Percentiles rank a stretch among this genome's conserved stretches.
These are phyloP conservation scores for Penicillium pulvis DNA, from an alignment of 495 filamentous ascomycete species.

Conservation along the genomic window DNA sequence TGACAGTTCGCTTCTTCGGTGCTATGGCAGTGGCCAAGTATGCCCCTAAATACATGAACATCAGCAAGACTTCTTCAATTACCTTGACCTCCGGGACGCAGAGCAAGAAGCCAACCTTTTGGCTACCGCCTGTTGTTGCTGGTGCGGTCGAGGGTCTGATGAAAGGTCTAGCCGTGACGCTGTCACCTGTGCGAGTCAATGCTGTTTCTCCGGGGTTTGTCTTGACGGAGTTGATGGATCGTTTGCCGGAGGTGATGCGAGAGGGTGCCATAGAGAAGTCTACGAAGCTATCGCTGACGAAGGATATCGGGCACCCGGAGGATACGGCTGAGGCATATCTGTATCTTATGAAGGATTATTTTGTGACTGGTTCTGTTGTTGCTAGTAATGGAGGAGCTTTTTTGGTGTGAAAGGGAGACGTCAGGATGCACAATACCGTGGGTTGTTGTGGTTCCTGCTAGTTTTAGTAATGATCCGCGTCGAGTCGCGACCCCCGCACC, in stretches of 20 bases:
- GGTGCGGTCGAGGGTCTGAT: slow-evolving; percentile 45
- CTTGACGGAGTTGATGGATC: slow-evolving; percentile 52
- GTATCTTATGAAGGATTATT: slow-evolving; percentile 62
- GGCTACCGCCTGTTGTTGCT: slow-evolving; percentile 43
- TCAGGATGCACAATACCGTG: too few relatives aligned
- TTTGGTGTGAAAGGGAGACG: slow-evolving; percentile 6
- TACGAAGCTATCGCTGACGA: slow-evolving; percentile 38
- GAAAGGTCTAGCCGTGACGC: slow-evolving; percentile 56
- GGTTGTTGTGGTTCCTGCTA: not conserved
- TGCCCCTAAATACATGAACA: slow-evolving; percentile 44
- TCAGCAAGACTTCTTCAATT: slow-evolving; percentile 43
- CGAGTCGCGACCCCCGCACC: not conserved
- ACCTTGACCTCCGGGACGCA: slow-evolving; percentile 56
- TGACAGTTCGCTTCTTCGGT: slow-evolving; percentile 55
- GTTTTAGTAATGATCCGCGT: not conserved
- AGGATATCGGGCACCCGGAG: slow-evolving; percentile 49
- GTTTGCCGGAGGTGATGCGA: slow-evolving; percentile 26
- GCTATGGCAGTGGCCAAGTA: slow-evolving; percentile 56
- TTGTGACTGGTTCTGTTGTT: slow-evolving; percentile 50
- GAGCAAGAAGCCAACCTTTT: slow-evolving; percentile 43
- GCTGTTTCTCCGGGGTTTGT: slow-evolving; percentile 57
- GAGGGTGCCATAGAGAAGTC: slow-evolving; percentile 28
- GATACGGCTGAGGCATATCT: slow-evolving; percentile 68
- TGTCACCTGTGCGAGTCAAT: slow-evolving; percentile 64
- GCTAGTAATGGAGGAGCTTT: slow-evolving; percentile 39